phyloP scores from a whole-genome alignment of 1,284 basidiomycete species.

The Ceratobasidium sp. region DNA sequence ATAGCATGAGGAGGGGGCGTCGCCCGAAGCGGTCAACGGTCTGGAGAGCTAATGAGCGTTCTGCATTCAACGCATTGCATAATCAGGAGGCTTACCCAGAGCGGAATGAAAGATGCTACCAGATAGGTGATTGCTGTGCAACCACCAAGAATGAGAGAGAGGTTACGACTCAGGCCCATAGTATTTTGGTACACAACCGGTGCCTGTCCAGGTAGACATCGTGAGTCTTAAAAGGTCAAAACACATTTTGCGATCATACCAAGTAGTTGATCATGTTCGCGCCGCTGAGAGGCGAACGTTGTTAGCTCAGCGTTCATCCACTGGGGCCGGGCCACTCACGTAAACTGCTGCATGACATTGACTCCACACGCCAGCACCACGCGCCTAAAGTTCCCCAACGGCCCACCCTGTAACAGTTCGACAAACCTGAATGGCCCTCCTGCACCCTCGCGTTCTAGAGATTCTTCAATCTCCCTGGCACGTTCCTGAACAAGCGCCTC shows the following conservation, averaged over 20 bases:
- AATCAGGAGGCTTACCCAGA: conserved; percentile 56
- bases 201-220: conserved; percentile 58
- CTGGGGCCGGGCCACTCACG: conserved; percentile 51
- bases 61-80: too few relatives aligned
- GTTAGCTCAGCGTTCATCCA: neutral
- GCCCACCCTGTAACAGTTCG: conserved; percentile 60
- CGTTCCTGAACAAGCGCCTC: conserved; percentile 35
- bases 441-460: conserved; percentile 59
- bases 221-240: neutral
- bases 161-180: conserved; percentile 60
- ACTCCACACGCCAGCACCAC: conserved; percentile 60
- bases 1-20: conserved; percentile 59
- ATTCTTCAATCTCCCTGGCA: conserved; percentile 58
- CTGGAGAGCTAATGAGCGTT: conserved; percentile 50
- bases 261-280: conserved; percentile 56
- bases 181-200: conserved; percentile 63
- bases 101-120: conserved; percentile 62
- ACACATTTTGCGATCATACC: conserved; percentile 22
- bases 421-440: conserved; percentile 60
- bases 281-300: conserved; percentile 40
- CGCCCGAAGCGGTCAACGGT: conserved; percentile 61
- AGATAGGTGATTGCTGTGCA: conserved; percentile 61
- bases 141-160: conserved; percentile 61
- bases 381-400: conserved; percentile 61
- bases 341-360: conserved; percentile 63